Percentiles rank a stretch among this genome's conserved stretches.
Evolutionary conservation across 2,329 filamentous ascomycete genomes (phyloP).

Genomic region (Lasiodiplodia sp.): DNA sequence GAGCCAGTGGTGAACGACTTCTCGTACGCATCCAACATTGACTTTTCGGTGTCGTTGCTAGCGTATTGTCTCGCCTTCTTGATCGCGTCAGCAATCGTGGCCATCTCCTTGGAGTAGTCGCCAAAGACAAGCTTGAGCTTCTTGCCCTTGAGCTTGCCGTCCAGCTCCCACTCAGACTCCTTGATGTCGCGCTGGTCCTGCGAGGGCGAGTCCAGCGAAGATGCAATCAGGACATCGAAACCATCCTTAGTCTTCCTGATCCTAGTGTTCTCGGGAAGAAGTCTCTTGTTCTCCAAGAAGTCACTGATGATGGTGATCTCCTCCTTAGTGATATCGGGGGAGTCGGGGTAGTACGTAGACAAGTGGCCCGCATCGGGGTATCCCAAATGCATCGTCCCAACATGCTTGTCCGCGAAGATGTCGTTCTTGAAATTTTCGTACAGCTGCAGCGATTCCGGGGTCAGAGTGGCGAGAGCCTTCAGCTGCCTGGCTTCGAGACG

Average conservation of each 20-base stretch:
- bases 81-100: constrained; percentile 54
- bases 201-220: constrained; percentile 50
- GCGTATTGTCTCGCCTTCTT: constrained; percentile 57
- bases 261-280: constrained; percentile 60
- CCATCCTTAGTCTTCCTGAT: constrained; percentile 53
- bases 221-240: constrained; percentile 59
- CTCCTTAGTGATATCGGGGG: constrained; percentile 55
- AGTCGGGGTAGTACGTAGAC: constrained; percentile 59
- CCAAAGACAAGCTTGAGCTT: constrained; percentile 56
- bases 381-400: constrained; percentile 56
- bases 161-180: constrained; percentile 55
- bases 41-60: constrained; percentile 52
- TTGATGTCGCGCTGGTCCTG: constrained; percentile 51
- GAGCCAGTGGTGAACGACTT: constrained; percentile 60
- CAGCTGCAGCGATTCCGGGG: constrained; percentile 47
- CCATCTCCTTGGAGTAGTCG: constrained; percentile 56
- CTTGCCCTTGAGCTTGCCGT: constrained; percentile 52
- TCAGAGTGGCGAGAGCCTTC: constrained; percentile 53
- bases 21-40: constrained; percentile 57
- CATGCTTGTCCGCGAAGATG: constrained; percentile 53
- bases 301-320: constrained; percentile 56
- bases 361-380: constrained; percentile 58
- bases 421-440: constrained; percentile 54
- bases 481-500: constrained; percentile 52
- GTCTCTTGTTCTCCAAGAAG: constrained; percentile 54